Conservation (phyloP, 2,329 filamentous ascomycete species). For the Mycosphaerella sp. region DNA sequence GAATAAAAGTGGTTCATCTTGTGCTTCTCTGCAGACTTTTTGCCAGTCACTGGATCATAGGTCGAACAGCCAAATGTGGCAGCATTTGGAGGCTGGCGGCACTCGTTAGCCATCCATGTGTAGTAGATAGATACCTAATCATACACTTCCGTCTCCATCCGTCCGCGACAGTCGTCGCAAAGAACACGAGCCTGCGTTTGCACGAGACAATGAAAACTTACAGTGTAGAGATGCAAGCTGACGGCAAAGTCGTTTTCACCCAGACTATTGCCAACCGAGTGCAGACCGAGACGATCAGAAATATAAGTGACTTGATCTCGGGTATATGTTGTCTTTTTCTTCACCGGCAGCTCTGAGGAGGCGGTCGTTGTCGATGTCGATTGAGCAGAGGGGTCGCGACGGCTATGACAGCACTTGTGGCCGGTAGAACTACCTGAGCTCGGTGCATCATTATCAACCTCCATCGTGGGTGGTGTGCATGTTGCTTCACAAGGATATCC, state of each 20-base stretch:
- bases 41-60: slow-evolving; percentile 71
- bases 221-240: slow-evolving; percentile 60
- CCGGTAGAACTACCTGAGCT: slow-evolving; percentile 19
- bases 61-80: slow-evolving; percentile 74
- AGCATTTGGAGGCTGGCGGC: slow-evolving; percentile 80
- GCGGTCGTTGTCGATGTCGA: not conserved
- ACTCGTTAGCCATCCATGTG: slow-evolving; percentile 43
- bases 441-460: not conserved
- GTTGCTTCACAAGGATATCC: slow-evolving; percentile 53
- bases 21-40: slow-evolving; percentile 62
- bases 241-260: slow-evolving; percentile 61
- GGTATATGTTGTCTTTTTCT: slow-evolving; percentile 53
- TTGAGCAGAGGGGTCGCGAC: slow-evolving; percentile 29
- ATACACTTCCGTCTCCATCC: not conserved
- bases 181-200: not conserved
- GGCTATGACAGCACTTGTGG: slow-evolving; percentile 32
- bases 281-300: slow-evolving; percentile 79
- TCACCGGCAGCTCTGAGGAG: slow-evolving; percentile 27
- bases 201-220: slow-evolving; percentile 34
- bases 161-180: not conserved
- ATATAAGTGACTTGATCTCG: slow-evolving; percentile 81
- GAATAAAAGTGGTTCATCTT: slow-evolving; percentile 61
- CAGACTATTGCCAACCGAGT: slow-evolving; percentile 70
- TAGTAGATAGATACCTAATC: not conserved
- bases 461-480: not conserved